Conservation (phyloP, 371 early-diverging fungal species). For the Mucor indicus region DNA sequence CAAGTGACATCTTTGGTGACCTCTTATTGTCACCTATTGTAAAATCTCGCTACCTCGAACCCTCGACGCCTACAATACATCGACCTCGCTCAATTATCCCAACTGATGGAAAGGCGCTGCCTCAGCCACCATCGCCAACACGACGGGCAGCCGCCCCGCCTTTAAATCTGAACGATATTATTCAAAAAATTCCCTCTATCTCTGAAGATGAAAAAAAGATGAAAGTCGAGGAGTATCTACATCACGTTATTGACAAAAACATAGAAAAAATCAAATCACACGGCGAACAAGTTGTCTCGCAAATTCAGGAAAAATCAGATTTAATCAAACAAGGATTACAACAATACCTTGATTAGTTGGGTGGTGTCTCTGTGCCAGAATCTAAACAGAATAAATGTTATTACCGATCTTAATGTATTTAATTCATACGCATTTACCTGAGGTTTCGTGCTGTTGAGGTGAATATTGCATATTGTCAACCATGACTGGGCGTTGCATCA, state of each 20-base stretch:
- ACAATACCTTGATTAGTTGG: too few species aligned
- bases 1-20: not conserved
- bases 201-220: slow-evolving; percentile 7
- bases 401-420: not conserved
- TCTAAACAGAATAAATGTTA: not conserved
- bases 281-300: not conserved
- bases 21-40: not conserved
- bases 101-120: not conserved
- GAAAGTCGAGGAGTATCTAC: slow-evolving; percentile 1
- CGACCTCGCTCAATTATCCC: too few species aligned
- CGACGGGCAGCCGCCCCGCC: not conserved
- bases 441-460: slow-evolving; percentile 18
- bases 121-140: not conserved
- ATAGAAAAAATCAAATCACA: not conserved
- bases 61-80: too few species aligned
- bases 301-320: not conserved
- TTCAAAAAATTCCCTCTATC: not conserved
- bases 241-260: not conserved
- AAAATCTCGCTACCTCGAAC: too few species aligned
- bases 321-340: not conserved
- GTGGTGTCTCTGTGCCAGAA: not conserved
- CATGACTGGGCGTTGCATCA: slow-evolving; percentile 40
- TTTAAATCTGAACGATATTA: not conserved
- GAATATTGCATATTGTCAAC: slow-evolving; percentile 28
- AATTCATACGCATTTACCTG: slow-evolving; percentile 1